phyloP scores from a whole-genome alignment of 2,329 filamentous ascomycete genomes.

The Mariannaea elegans region DNA sequence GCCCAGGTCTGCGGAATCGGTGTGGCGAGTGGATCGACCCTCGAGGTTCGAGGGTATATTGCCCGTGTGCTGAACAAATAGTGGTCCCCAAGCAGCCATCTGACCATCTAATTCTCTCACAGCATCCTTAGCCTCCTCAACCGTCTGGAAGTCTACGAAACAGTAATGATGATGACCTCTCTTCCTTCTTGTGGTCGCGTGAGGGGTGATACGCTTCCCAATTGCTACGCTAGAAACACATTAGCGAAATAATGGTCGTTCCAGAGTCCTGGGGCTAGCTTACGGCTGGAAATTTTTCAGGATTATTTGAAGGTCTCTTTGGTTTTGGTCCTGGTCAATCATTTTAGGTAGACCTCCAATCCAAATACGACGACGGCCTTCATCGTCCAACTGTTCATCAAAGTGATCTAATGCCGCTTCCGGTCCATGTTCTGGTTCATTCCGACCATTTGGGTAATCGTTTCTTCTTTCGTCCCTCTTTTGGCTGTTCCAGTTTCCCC shows the following conservation, averaged over 20 bases:
- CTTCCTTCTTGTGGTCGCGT: constrained; percentile 60
- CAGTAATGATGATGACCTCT: constrained; percentile 69
- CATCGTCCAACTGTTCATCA: constrained; percentile 38
- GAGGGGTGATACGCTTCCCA: constrained; percentile 66
- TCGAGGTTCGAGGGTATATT: neutral
- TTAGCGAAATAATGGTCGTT: neutral
- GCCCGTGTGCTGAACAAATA: neutral
- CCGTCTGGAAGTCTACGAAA: constrained; percentile 69
- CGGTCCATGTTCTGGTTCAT: constrained; percentile 7
- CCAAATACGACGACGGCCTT: constrained; percentile 54
- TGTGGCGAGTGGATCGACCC: neutral
- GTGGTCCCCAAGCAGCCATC: neutral
- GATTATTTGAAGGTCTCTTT: constrained; percentile 55
- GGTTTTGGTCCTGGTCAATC: constrained; percentile 57
- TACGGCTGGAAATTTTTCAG: constrained; percentile 54
- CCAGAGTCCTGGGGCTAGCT: neutral
- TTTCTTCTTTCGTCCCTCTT: constrained; percentile 20
- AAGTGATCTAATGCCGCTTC: constrained; percentile 41
- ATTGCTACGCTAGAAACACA: constrained; percentile 37
- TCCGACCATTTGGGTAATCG: neutral
- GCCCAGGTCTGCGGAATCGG: neutral
- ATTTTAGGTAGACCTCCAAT: constrained; percentile 61
- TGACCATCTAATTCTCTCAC: constrained; percentile 44
- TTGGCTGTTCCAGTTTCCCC: constrained; percentile 53
- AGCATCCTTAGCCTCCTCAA: constrained; percentile 62